A percentile compares a stretch with the other conserved stretches of the same genome.
Conservation (phyloP, 139 green algal genomes). For the Deuterostichococcus epilithicus region DNA sequence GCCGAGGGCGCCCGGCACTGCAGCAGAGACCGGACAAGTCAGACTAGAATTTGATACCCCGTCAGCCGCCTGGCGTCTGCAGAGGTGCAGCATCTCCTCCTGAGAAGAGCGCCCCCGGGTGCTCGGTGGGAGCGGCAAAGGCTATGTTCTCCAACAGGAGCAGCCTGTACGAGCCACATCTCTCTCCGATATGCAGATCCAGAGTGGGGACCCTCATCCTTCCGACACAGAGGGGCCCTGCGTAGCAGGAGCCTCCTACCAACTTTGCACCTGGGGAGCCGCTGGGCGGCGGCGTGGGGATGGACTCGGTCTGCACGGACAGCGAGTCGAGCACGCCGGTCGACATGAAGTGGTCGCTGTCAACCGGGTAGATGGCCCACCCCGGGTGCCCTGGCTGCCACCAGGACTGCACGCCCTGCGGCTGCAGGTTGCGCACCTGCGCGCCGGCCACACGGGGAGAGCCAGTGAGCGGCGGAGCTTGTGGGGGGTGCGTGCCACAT, state of each 20-base stretch:
- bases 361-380: conserved; percentile 79
- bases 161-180: neutral
- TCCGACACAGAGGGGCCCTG: neutral
- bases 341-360: conserved; percentile 67
- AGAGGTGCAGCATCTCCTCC: no score
- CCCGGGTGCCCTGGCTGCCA: conserved; percentile 73
- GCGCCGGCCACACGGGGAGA: no score
- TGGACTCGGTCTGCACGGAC: conserved; percentile 15
- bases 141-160: neutral
- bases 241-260: neutral
- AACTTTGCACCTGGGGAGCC: conserved; percentile 1
- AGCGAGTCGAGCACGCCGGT: conserved; percentile 37
- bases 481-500: neutral
- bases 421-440: conserved; percentile 62
- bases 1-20: no score
- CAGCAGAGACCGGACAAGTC: no score
- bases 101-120: no score
- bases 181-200: neutral
- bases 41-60: no score
- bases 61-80: no score
- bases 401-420: conserved; percentile 63
- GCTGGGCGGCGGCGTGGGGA: neutral
- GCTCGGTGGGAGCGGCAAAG: no score
- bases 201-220: neutral
- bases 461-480: neutral